A percentile compares a stretch with the other conserved stretches of the same genome.
These are phyloP conservation scores for Crucibulum laeve DNA, from an alignment of 768 basidiomycete genomes.

Conservation along the genomic window DNA sequence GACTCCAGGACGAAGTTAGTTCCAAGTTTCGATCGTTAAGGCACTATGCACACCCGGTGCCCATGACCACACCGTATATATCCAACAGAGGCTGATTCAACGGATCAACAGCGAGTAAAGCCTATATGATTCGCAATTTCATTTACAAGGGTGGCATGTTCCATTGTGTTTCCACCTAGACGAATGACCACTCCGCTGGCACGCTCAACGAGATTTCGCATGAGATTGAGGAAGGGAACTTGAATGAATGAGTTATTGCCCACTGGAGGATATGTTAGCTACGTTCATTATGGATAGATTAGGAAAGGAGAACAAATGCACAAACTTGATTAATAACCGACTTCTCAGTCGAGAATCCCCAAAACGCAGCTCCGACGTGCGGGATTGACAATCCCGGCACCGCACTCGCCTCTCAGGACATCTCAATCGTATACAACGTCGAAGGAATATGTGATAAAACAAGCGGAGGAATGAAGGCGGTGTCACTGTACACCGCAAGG, in stretches of 20 bases:
- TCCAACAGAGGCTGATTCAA: constrained; percentile 61
- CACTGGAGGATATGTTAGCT: constrained; percentile 36
- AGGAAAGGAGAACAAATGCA: neutral
- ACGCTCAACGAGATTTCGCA: constrained; percentile 54
- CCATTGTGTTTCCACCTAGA: constrained; percentile 69
- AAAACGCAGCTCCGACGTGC: neutral
- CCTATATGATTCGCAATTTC: constrained; percentile 34
- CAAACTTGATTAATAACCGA: constrained; percentile 2
- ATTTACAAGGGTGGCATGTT: constrained; percentile 38
- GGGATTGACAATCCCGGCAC: neutral
- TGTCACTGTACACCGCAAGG: neutral
- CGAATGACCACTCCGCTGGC: constrained; percentile 52
- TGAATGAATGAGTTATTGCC: constrained; percentile 44
- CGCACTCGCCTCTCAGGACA: neutral
- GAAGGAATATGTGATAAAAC: neutral
- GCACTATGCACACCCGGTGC: constrained; percentile 42
- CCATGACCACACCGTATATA: constrained; percentile 66
- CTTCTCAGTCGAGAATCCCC: constrained; percentile 1
- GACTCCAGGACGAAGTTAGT: constrained; percentile 24
- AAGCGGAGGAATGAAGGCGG: neutral
- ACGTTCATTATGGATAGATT: constrained; percentile 1
- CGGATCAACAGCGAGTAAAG: constrained; percentile 56
- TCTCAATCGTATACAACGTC: neutral
- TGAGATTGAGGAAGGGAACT: constrained; percentile 62
- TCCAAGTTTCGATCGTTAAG: neutral